Base-by-base conservation (phyloP, 208 protist species). In the Trypanosoma cruzi region DNA sequence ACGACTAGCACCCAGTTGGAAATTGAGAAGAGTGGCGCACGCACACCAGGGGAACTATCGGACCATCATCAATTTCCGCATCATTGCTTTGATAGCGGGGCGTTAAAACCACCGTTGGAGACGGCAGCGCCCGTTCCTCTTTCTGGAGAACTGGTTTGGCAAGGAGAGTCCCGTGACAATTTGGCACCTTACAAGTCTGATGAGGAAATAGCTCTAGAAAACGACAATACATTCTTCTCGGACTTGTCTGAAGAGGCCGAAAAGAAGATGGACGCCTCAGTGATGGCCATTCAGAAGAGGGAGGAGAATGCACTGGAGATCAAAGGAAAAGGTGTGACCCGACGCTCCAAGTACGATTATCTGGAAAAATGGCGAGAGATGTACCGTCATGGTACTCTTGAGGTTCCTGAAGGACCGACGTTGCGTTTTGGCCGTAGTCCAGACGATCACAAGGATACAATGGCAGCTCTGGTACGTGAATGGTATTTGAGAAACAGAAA, bases 321-420 rank as follows among this genome's bases (percentile, higher is more conserved):
- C n/a, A 64, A 69, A n/a, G 83, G 81, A 14, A 65, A 81, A 24
- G 86, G 87, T 26, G 40, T 85, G 0, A 94, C 88, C 20, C 79
- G 88, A 36, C 82, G 80, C 4, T 93, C 91, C 36, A 95, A 94
- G 79, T 88, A 93, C 68, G 92, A 97, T 69, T 97, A 97, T 70
- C 71, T 97, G 55, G 77, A 88, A 59, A 93, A 94, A 71, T 97
- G 89, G 86, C 67, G 88, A n/a, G 87, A 95, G 56, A 97, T 97
- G 92, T 97, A 97, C 71, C 86, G 84, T 5, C 88, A 95, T 65
- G 92, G 92, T 50, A 94, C 89, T 2, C 86, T 97, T 31, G 92
- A 97, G 54, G 89, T 76, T 4, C 88, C 92, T 24, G 86, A 92
- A n/a, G 72, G 59, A 13, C 86, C 88, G 14, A 61, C 75, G 18